Conservation (phyloP, 495 filamentous ascomycete genomes). For the Neurospora sp. region DNA sequence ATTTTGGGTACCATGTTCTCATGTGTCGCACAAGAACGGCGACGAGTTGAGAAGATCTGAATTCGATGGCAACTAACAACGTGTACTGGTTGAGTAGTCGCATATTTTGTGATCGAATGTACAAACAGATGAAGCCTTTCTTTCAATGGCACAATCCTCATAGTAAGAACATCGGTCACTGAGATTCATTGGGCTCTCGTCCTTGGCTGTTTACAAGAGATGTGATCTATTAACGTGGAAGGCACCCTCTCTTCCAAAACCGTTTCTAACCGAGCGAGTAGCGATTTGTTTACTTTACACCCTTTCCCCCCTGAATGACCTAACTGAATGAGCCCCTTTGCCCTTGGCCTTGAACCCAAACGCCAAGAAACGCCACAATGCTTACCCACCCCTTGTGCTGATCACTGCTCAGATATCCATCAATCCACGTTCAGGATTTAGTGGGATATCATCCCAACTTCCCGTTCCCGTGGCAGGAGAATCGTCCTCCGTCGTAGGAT, state of each 20-base stretch:
- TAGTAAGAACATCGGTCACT: background rate
- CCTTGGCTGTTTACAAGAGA: background rate
- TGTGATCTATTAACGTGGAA: background rate
- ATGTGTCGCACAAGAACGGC: background rate
- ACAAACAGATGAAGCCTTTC: background rate
- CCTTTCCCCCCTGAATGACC: background rate
- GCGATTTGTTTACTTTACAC: background rate
- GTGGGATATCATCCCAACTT: background rate
- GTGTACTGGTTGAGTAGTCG: too few relatives aligned
- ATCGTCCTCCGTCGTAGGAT: background rate
- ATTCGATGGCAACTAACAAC: too few relatives aligned
- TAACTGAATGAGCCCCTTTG: background rate
- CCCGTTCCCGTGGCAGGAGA: background rate
- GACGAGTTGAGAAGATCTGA: too few relatives aligned
- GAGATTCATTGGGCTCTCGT: background rate
- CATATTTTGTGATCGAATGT: too few relatives aligned
- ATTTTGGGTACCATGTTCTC: background rate
- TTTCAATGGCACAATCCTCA: background rate
- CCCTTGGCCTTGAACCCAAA: background rate
- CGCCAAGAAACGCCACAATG: background rate
- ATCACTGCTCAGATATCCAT: too few relatives aligned
- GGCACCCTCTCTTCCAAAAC: background rate
- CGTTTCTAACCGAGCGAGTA: background rate
- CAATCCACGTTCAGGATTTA: background rate
- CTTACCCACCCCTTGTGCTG: background rate